These are phyloP conservation scores for Tephrocybe sp. DNA, from an alignment of 768 basidiomycete species.

Conservation along the genomic window DNA sequence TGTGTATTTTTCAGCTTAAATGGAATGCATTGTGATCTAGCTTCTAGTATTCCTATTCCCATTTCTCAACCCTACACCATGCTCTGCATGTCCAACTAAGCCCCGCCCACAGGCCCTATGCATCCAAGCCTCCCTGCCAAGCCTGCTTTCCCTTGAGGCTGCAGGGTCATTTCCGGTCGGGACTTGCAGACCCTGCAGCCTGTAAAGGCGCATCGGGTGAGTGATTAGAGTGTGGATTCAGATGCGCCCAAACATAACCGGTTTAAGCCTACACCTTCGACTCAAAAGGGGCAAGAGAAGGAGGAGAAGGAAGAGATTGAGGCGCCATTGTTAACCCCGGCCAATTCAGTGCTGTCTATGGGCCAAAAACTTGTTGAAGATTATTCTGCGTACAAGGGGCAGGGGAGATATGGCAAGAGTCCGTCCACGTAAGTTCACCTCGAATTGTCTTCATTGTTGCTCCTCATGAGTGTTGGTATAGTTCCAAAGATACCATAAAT, in stretches of 20 bases:
- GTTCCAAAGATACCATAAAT: conserved; percentile 52
- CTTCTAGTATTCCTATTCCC: too few relatives aligned
- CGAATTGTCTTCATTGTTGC: neutral
- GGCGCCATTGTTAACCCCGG: conserved; percentile 20
- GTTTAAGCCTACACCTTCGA: too few relatives aligned
- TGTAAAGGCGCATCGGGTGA: conserved; percentile 15
- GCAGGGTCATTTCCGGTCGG: conserved; percentile 14
- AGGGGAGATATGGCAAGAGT: conserved; percentile 55
- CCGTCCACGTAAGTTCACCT: conserved; percentile 26
- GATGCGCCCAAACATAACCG: neutral
- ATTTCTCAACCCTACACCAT: conserved; percentile 16
- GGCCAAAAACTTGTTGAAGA: conserved; percentile 32
- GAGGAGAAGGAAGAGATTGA: neutral
- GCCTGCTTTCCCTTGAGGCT: neutral
- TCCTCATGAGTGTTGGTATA: conserved; percentile 11
- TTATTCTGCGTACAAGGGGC: conserved; percentile 54
- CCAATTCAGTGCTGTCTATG: conserved; percentile 18
- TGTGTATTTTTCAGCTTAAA: too few relatives aligned
- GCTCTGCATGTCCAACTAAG: conserved; percentile 8
- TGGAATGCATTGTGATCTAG: too few relatives aligned
- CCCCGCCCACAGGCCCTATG: neutral
- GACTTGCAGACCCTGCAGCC: conserved; percentile 14
- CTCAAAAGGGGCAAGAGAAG: neutral
- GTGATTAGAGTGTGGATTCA: conserved; percentile 1
- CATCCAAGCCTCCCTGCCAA: neutral